Evolutionary conservation across 1,284 basidiomycete species (phyloP).

Genomic region (Pseudozyma sp.): DNA sequence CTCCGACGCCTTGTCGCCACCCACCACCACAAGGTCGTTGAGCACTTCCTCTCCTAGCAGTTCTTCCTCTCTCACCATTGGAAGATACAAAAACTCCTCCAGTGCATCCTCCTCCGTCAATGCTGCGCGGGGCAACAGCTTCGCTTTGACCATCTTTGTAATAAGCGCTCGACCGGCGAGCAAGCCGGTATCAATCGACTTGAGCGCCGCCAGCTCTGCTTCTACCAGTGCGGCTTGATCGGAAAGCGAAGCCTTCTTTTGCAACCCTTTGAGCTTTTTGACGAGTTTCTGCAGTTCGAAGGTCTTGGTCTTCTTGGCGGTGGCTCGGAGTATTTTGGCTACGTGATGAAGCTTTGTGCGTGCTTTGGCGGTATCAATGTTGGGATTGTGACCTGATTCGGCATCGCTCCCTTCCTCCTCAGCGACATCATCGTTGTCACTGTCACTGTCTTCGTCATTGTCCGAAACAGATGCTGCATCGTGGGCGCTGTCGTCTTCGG

Average conservation of each 20-base stretch:
- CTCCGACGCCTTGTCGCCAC: conserved; percentile 69
- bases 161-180: conserved; percentile 50
- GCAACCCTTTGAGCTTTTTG: conserved; percentile 81
- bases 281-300: conserved; percentile 86
- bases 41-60: conserved; percentile 57
- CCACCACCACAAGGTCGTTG: conserved; percentile 9
- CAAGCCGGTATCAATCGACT: conserved; percentile 71
- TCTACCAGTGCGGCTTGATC: conserved; percentile 69
- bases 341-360: conserved; percentile 73
- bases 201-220: conserved; percentile 77
- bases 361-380: conserved; percentile 31
- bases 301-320: conserved; percentile 82
- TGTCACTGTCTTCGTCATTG: conserved; percentile 1
- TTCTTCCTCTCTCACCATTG: conserved; percentile 50
- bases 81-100: conserved; percentile 16
- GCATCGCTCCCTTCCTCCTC: background rate
- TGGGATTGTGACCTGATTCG: background rate
- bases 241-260: conserved; percentile 68
- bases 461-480: background rate
- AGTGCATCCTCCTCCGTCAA: conserved; percentile 2
- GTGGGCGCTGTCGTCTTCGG: background rate
- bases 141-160: conserved; percentile 59
- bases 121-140: conserved; percentile 38
- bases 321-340: conserved; percentile 77
- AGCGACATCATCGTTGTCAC: background rate